Conservation (phyloP, 768 basidiomycete genomes). For the Aureoboletus auriporus region DNA sequence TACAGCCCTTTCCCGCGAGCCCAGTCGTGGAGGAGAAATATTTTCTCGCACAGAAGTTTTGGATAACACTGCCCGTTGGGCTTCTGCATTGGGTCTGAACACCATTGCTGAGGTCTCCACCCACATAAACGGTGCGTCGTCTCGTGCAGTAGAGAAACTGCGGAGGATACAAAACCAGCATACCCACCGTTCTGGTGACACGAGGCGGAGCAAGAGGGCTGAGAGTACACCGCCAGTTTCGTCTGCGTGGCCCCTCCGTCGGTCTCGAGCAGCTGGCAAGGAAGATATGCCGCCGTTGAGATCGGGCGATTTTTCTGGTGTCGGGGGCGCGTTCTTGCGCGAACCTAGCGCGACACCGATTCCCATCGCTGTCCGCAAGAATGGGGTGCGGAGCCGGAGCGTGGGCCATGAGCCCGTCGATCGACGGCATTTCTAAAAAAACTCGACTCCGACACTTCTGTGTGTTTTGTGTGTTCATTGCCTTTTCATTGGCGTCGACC, state of each 20-base stretch:
- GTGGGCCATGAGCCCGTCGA: constrained; percentile 18
- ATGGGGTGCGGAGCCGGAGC: constrained; percentile 25
- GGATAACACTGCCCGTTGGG: constrained; percentile 27
- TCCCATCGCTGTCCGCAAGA: constrained; percentile 14
- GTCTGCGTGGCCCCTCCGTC: constrained; percentile 15
- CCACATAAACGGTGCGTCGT: constrained; percentile 10
- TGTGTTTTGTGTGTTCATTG: constrained; percentile 1
- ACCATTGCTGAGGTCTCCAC: constrained; percentile 21
- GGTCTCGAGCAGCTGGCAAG: constrained; percentile 8
- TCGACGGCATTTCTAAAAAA: constrained; percentile 15
- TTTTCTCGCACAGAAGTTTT: constrained; percentile 20
- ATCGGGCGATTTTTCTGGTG: constrained; percentile 1
- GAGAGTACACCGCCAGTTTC: constrained; percentile 30
- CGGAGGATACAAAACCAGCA: constrained; percentile 17
- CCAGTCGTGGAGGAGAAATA: constrained; percentile 16
- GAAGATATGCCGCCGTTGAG: constrained; percentile 8
- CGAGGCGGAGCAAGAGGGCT: constrained; percentile 17
- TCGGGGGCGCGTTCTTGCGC: constrained; percentile 22
- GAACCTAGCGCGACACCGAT: constrained; percentile 25
- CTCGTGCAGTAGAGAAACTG: constrained; percentile 18
- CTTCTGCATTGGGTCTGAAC: constrained; percentile 19
- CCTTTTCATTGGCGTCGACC: background rate
- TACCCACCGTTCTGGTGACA: background rate
- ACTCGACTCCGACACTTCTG: background rate
- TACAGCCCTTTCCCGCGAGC: constrained; percentile 22